Base-by-base conservation (phyloP, 768 basidiomycete species). In the Russula sp. region DNA sequence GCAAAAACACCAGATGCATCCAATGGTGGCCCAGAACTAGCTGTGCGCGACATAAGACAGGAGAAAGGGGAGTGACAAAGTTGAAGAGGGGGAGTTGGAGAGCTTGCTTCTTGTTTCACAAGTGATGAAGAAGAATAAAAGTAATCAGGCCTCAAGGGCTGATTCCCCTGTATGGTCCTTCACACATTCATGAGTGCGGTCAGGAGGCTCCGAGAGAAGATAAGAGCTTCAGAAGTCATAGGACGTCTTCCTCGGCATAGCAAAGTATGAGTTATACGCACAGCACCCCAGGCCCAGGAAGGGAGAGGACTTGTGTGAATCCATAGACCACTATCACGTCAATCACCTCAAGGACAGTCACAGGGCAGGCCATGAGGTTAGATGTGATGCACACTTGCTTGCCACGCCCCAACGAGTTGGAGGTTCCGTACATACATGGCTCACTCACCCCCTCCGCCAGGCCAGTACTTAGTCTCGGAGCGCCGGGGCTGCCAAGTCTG, bases 1-100 rank as follows among this genome's bases (percentile, higher is more conserved):
- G 46, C 48, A 22, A 63, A 18, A 47, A 59, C 36, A 38, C 57
- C 57, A 1, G 62, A 53, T 32, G 46, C 62, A 46, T 63, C 57
- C 7, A 54, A 39, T 5, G 57, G 16, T 11, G 39, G 57, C 0
- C 36, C 34, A 20, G 45, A 5, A 16, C 16, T 43, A 5, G 7
- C 25, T 29, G 25, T 9, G 13, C 11, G 18, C 16, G 52, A 13
- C 45, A 63, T 49, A 16, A 45, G 56, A 39, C 0, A 8, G 36
- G 20, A 10, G 18, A 7, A 4, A 48, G 7, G 8, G 18, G 35
- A 7, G 42, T 39, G 36, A 29, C 11, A 20, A 38, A 14, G 13
- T 11, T 20, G 16, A 38, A 34, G 47, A 58, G 18, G n/a, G 20
- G 11, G 16, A 18, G 25, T 29, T 29, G 25, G 25, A 29, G 25